phyloP scores from a whole-genome alignment of 441 rosid genomes.

The Populus hybrid region DNA sequence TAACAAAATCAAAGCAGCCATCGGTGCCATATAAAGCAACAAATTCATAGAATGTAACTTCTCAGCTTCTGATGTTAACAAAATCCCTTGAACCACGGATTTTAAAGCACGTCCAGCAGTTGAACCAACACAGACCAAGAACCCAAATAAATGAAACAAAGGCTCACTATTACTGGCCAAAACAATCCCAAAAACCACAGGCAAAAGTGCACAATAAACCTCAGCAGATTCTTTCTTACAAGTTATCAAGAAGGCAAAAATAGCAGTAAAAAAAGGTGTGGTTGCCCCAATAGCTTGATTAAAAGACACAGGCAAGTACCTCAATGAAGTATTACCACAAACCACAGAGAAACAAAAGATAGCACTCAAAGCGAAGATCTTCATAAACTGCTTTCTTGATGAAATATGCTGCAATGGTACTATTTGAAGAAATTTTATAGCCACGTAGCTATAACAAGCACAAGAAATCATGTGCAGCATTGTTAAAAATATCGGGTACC shows the following conservation, averaged over 20 bases:
- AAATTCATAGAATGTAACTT: constrained; percentile 95
- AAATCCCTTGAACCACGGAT: constrained; percentile 88
- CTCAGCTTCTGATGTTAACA: constrained; percentile 85
- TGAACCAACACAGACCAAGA: constrained; percentile 84
- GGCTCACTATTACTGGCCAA: constrained; percentile 92
- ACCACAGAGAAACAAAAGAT: constrained; percentile 93
- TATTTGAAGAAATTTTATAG: constrained; percentile 61
- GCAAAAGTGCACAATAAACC: constrained; percentile 79
- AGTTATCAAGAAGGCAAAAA: constrained; percentile 79
- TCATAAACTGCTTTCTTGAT: constrained; percentile 77
- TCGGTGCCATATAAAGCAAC: constrained; percentile 89
- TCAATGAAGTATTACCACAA: constrained; percentile 86
- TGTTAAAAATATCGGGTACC: constrained; percentile 86
- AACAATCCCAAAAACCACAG: constrained; percentile 89
- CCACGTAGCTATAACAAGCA: constrained; percentile 72
- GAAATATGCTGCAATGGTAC: constrained; percentile 82
- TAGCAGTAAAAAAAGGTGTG: constrained; percentile 94
- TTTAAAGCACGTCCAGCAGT: constrained; percentile 96
- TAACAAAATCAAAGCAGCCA: constrained; percentile 80
- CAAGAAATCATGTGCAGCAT: constrained; percentile 92
- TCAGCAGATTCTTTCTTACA: constrained; percentile 82
- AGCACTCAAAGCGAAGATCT: constrained; percentile 74
- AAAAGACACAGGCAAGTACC: constrained; percentile 91
- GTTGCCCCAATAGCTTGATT: constrained; percentile 96
- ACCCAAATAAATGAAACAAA: constrained; percentile 82